These are phyloP conservation scores for Pseudotsuga menziesii DNA, from an alignment of 75 land plant genomes.

Conservation along the genomic window DNA sequence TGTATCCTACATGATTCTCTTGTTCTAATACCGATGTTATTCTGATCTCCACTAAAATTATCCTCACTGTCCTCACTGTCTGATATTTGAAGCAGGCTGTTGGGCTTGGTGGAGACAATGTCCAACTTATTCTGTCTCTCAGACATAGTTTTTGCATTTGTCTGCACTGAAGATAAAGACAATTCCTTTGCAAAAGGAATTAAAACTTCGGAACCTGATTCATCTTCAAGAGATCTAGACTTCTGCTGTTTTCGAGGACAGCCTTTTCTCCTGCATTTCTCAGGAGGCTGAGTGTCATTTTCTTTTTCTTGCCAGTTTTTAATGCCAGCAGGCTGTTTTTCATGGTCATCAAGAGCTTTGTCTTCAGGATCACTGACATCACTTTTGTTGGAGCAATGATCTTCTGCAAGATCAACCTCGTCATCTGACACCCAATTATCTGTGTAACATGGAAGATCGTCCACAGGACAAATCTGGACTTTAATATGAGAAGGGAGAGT, in stretches of 20 bases:
- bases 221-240: background rate
- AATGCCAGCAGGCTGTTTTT: background rate
- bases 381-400: background rate
- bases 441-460: slow-evolving; percentile 70
- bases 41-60: background rate
- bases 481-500: slow-evolving; percentile 77
- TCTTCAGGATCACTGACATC: slow-evolving; percentile 9
- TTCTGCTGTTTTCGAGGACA: background rate
- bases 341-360: background rate
- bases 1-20: background rate
- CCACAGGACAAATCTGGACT: slow-evolving; percentile 51
- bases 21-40: background rate
- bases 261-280: slow-evolving; percentile 10
- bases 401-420: slow-evolving; percentile 25
- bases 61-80: slow-evolving; percentile 4
- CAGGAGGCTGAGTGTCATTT: background rate
- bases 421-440: background rate
- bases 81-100: slow-evolving; percentile 5
- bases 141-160: background rate
- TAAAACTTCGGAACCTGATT: background rate
- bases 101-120: background rate
- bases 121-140: background rate
- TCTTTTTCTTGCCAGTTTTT: background rate
- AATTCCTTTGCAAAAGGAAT: slow-evolving; percentile 2
- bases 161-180: background rate